Percentiles rank a stretch among this genome's conserved stretches.
These are phyloP conservation scores for Colletotrichum melonis DNA, from an alignment of 2,329 filamentous ascomycete species.

Conservation along the genomic window DNA sequence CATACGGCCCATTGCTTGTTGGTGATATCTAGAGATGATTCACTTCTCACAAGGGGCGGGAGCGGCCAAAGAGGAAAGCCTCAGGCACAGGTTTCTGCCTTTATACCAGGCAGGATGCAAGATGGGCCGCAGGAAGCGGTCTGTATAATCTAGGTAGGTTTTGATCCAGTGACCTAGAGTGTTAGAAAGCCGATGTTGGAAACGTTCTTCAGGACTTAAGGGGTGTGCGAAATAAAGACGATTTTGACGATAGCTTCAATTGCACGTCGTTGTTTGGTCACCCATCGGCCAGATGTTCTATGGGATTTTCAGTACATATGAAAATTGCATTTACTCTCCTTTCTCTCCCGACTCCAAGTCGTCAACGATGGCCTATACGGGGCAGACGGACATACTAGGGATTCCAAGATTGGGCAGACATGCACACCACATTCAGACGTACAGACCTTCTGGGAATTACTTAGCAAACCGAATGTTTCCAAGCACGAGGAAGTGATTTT, in stretches of 20 bases:
- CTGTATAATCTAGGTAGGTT: no score
- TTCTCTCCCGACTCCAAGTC: not conserved
- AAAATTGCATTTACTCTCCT: not conserved
- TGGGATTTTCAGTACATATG: not conserved
- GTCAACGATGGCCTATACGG: not conserved
- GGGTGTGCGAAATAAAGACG: not conserved
- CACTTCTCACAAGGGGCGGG: no score
- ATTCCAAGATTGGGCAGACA: not conserved
- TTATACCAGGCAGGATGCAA: no score
- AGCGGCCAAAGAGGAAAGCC: no score
- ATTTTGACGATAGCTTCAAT: not conserved
- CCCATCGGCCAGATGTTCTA: not conserved
- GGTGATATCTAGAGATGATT: no score
- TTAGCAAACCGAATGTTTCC: not conserved
- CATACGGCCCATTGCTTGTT: no score
- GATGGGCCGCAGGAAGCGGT: no score
- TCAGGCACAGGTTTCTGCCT: no score
- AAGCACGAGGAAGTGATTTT: not conserved
- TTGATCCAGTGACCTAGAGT: no score
- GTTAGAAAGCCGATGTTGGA: no score
- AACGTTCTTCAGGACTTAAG: not conserved
- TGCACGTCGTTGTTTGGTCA: not conserved
- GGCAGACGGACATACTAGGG: not conserved
- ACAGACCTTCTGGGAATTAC: not conserved
- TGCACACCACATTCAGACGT: not conserved